Evolutionary conservation across 2,329 filamentous ascomycete genomes (phyloP).

Genomic region (Fusarium protoensiforme): DNA sequence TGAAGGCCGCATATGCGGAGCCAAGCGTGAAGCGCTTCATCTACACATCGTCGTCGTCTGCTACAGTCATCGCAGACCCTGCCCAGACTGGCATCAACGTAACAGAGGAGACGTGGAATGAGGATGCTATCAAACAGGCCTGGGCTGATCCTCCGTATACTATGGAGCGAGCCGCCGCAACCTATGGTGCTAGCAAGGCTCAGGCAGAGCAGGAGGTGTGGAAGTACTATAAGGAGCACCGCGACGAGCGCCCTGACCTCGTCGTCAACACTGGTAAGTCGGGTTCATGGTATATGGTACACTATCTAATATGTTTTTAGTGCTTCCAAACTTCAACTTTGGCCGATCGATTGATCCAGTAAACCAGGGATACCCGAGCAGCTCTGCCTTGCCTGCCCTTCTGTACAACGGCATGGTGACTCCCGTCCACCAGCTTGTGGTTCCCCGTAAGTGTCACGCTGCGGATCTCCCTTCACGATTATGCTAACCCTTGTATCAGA

Average conservation of each 20-base stretch:
- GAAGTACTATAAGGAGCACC: conserved; percentile 46
- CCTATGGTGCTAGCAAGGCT: conserved; percentile 54
- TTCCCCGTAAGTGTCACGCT: not conserved
- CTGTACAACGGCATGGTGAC: conserved; percentile 37
- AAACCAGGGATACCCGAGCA: conserved; percentile 39
- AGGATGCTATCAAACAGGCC: conserved; percentile 45
- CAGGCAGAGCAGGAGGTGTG: conserved; percentile 51
- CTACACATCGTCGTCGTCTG: conserved; percentile 16
- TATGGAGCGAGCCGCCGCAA: conserved; percentile 35
- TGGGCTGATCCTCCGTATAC: conserved; percentile 51
- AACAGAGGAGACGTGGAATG: conserved; percentile 47
- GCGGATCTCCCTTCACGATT: rapidly evolving
- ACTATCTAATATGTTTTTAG: not conserved
- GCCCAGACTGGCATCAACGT: not conserved
- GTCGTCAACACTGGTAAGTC: conserved; percentile 39
- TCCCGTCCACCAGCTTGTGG: not conserved
- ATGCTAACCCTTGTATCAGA: conserved; percentile 42
- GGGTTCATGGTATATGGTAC: rapidly evolving
- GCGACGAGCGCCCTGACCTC: conserved; percentile 39
- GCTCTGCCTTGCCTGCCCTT: conserved; percentile 19
- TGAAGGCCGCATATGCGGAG: conserved; percentile 49
- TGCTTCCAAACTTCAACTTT: conserved; percentile 45
- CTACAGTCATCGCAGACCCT: not conserved
- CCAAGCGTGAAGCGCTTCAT: conserved; percentile 53
- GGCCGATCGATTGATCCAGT: conserved; percentile 34